Conservation (phyloP, 768 basidiomycete species). For the Xerocomus brunneocitrinus region DNA sequence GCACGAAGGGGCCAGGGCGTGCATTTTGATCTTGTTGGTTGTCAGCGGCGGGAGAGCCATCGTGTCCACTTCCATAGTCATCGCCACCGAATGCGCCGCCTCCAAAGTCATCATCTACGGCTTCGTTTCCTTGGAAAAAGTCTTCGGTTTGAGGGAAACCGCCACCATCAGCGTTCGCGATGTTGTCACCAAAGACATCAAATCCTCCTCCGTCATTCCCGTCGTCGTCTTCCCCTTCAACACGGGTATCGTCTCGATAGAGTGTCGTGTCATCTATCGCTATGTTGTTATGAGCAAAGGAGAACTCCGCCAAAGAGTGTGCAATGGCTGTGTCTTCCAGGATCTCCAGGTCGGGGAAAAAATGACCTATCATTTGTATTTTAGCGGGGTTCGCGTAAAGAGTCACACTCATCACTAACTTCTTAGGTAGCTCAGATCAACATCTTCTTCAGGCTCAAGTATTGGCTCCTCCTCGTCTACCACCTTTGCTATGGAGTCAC, state of each 20-base stretch:
- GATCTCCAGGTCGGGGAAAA: conserved; percentile 63
- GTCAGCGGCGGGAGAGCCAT: conserved; percentile 42
- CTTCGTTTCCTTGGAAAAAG: conserved; percentile 64
- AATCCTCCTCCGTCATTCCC: conserved; percentile 25
- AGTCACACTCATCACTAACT: conserved; percentile 36
- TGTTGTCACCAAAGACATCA: conserved; percentile 17
- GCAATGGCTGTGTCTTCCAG: conserved; percentile 73
- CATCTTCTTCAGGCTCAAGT: conserved; percentile 63
- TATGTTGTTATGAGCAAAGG: conserved; percentile 66
- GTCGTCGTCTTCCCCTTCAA: conserved; percentile 31
- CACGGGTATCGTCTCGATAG: conserved; percentile 49
- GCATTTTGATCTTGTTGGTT: conserved; percentile 37
- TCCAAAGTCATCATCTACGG: conserved; percentile 44
- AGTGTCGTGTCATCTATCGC: conserved; percentile 59
- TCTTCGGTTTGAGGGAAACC: conserved; percentile 48
- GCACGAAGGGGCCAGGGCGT: conserved; percentile 50
- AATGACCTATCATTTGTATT: conserved; percentile 45
- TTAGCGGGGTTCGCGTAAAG: conserved; percentile 4
- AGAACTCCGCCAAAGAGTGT: conserved; percentile 75
- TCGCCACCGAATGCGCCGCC: conserved; percentile 39
- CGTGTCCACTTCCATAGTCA: conserved; percentile 36
- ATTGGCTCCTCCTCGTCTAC: conserved; percentile 64
- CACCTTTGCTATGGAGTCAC: conserved; percentile 79
- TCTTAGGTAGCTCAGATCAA: conserved; percentile 61
- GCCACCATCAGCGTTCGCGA: conserved; percentile 38